Base-by-base conservation (phyloP, 345 rosid species). In the Pugionium cornutum region DNA sequence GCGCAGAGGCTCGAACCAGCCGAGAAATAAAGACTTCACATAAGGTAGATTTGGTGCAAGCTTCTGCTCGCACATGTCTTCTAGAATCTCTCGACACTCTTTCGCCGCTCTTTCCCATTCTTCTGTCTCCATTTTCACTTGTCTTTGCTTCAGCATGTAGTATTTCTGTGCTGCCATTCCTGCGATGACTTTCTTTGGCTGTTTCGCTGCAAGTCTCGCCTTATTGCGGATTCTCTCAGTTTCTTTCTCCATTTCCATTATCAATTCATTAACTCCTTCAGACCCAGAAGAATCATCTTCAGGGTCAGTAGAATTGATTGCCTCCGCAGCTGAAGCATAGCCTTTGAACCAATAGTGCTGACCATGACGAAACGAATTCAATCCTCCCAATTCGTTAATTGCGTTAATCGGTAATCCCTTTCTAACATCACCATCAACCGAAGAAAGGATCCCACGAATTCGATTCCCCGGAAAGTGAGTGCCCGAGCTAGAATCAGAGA, bases 1-100 rank as follows among this genome's bases (percentile, higher is more conserved):
- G 53, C 83, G 81, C 64, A 94, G 39, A 59, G 97, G 99, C 81
- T 90, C 96, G 37, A 94, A 94, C 99, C 99, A 94, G 7, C 96
- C 97, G 2, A 90, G 88, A 72, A 94, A 88, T 64, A 90, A 67
- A 8, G 97, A 79, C 81, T 94, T 94, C 10, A 90, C 68, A 62
- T 82, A 88, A 61, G 99, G 99, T 73, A 94, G 74, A 73, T 86
- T 94, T 1, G 99, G 99, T 11, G 99, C 97, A 39, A 94, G 88
- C 80, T 90, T 90, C 73, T 94, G 92, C 84, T 85, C 84, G 43
- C 99, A 94, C 96, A 94, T 94, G 62, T 90, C 97, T 40, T 37
- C 42, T n/a, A 94, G 73, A 67, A 88, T 70, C 75, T 94, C 97
- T 54, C 81, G 82, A 49, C 89, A 94, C 79, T 94, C 99, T 75